A percentile compares a stretch with the other conserved stretches of the same genome.
phyloP scores from a whole-genome alignment of 768 basidiomycete species.

The Tricholoma saponaceum region DNA sequence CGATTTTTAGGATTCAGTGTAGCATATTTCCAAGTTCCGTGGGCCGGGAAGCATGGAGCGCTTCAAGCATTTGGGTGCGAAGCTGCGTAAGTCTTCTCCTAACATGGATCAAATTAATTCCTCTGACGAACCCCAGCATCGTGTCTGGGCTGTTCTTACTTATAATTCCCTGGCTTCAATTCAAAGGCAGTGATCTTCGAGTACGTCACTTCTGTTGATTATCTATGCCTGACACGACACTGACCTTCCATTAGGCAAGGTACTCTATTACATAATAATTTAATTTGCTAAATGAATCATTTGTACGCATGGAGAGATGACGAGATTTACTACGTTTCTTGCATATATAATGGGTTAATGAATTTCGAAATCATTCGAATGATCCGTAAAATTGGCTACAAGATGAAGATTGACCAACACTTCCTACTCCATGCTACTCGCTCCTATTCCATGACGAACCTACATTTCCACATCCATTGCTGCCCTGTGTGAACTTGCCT shows the following conservation, averaged over 20 bases:
- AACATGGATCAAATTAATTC: neutral
- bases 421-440: neutral
- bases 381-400: neutral
- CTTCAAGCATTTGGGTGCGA: conserved; percentile 60
- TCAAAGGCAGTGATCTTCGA: conserved; percentile 41
- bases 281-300: neutral
- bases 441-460: neutral
- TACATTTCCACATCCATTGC: neutral
- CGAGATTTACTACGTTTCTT: neutral
- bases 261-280: conserved; percentile 1
- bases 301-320: neutral
- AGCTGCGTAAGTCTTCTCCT: conserved; percentile 42
- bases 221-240: neutral
- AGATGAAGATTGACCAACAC: neutral
- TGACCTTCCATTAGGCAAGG: neutral
- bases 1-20: conserved; percentile 46
- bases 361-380: neutral
- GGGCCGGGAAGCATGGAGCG: conserved; percentile 58
- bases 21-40: conserved; percentile 63
- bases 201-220: conserved; percentile 28
- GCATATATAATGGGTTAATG: neutral
- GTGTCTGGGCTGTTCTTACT: conserved; percentile 48
- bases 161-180: conserved; percentile 47
- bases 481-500: neutral
- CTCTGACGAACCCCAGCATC: conserved; percentile 27